Conservation (phyloP, 2,329 filamentous ascomycete genomes). For the Shiraia bambusicola region DNA sequence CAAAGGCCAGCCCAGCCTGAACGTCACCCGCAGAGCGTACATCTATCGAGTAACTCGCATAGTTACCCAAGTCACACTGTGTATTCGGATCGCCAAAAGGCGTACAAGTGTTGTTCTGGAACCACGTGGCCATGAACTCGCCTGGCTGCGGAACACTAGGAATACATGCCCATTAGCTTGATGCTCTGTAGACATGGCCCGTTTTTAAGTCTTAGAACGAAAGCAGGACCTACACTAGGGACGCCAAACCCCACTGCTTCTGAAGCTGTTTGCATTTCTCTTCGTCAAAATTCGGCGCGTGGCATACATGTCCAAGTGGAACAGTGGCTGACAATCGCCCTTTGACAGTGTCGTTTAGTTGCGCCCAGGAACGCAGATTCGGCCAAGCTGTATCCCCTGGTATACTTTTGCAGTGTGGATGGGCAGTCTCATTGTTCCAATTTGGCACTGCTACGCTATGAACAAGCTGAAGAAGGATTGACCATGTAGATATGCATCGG, state of each 20-base stretch:
- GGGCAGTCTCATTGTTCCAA: too few species aligned
- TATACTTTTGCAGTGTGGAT: conserved; percentile 1
- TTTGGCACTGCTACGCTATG: too few species aligned
- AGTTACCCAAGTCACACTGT: conserved; percentile 11
- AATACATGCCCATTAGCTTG: too few species aligned
- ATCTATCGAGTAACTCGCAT: conserved; percentile 8
- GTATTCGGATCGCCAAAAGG: conserved; percentile 2
- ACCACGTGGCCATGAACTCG: conserved; percentile 45
- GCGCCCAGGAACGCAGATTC: conserved; percentile 22
- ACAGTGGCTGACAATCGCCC: conserved; percentile 40
- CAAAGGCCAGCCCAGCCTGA: conserved; percentile 9
- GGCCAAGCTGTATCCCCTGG: conserved; percentile 40
- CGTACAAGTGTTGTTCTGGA: conserved; percentile 8
- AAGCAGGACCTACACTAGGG: too few species aligned
- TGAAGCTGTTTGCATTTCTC: too few species aligned
- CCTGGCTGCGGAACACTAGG: too few species aligned
- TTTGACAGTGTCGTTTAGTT: conserved; percentile 37
- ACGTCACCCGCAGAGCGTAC: conserved; percentile 1
- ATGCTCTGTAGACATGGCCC: too few species aligned
- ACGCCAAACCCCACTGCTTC: too few species aligned
- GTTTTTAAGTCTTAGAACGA: too few species aligned
- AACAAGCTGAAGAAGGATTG: too few species aligned
- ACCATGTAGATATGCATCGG: too few species aligned
- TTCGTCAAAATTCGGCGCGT: too few species aligned
- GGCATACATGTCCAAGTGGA: conserved; percentile 40